A percentile compares a stretch with the other conserved stretches of the same genome.
These are phyloP conservation scores for Eimeria necatrix DNA, from an alignment of 169 alveolate genomes.

Conservation along the genomic window DNA sequence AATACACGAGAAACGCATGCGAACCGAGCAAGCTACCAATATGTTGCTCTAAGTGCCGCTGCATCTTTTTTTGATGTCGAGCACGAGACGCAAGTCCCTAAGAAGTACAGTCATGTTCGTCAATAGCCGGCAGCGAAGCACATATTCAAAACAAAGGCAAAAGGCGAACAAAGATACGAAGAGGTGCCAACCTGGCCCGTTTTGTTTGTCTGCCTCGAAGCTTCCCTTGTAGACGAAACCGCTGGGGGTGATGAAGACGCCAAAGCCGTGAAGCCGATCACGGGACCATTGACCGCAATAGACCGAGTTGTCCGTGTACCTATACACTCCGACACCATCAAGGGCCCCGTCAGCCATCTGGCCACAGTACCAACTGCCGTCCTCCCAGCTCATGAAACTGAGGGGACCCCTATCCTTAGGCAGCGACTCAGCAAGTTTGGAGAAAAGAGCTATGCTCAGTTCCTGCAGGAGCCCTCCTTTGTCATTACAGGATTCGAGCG, in stretches of 20 bases:
- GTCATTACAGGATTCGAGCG: background rate
- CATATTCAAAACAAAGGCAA: no score
- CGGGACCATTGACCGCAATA: conserved; percentile 79
- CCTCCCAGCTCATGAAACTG: conserved; percentile 67
- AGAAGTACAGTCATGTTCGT: no score
- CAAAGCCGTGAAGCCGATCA: conserved; percentile 75
- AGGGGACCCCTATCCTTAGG: conserved; percentile 63
- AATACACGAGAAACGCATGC: background rate
- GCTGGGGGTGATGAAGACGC: conserved; percentile 72
- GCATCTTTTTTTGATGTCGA: background rate
- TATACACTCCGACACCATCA: conserved; percentile 76
- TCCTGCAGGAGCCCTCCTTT: conserved; percentile 55
- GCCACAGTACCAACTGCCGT: conserved; percentile 78
- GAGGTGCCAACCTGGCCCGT: conserved; percentile 72
- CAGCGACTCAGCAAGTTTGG: conserved; percentile 61
- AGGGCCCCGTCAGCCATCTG: conserved; percentile 62
- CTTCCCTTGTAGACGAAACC: conserved; percentile 70
- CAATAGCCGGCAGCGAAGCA: no score
- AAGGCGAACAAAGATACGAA: no score
- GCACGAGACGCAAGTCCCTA: no score
- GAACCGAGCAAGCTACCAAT: background rate
- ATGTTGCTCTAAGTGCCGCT: background rate
- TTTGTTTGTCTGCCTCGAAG: conserved; percentile 68
- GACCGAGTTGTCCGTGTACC: conserved; percentile 71
- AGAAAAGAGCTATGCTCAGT: conserved; percentile 62